Percentiles rank a stretch among this genome's conserved stretches.
phyloP scores from a whole-genome alignment of 345 rosid genomes.

The Eucalyptus erythrocorys region DNA sequence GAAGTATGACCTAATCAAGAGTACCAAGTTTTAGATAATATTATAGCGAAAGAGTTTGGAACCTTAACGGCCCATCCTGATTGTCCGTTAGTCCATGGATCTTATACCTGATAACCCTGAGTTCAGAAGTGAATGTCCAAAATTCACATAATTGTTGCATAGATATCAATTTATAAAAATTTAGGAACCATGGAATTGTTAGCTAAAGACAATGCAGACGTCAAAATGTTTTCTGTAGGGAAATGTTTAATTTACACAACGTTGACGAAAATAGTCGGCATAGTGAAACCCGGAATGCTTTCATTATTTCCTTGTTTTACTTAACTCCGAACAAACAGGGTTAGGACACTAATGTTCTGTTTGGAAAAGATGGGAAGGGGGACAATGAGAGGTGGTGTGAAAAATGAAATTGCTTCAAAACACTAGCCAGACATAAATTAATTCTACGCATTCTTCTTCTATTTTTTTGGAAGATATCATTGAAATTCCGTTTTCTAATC shows the following conservation, averaged over 20 bases:
- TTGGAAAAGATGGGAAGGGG: not conserved
- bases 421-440: not conserved
- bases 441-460: not conserved
- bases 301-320: not conserved
- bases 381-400: not conserved
- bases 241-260: not conserved
- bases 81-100: not conserved
- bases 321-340: not conserved
- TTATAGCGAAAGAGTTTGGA: not conserved
- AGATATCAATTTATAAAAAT: not conserved
- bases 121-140: not conserved
- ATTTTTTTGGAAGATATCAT: not conserved
- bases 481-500: not conserved
- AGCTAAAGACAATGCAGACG: not conserved
- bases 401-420: not conserved
- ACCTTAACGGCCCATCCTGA: not conserved
- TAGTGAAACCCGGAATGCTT: not conserved
- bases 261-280: not conserved
- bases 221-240: not conserved
- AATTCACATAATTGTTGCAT: not conserved
- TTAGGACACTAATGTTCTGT: not conserved
- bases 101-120: not conserved
- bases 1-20: not conserved
- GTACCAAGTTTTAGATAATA: not conserved
- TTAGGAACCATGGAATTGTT: not conserved